Evolutionary conservation across 169 alveolate genomes (phyloP).

Genomic region (Theileria equi): DNA sequence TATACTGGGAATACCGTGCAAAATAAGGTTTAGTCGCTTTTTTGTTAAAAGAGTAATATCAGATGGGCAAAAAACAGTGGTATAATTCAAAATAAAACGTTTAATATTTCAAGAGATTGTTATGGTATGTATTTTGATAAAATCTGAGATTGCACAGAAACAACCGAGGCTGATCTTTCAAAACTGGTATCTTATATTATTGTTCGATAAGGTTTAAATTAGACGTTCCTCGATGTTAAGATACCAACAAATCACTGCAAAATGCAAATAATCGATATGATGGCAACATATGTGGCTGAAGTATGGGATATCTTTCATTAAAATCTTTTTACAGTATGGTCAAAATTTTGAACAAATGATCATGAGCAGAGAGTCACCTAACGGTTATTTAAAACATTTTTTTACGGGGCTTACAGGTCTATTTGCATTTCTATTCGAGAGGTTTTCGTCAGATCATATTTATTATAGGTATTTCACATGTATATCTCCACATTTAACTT

Average conservation of each 20-base stretch:
- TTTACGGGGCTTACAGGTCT: slow-evolving; percentile 21
- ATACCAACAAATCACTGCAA: slow-evolving; percentile 14
- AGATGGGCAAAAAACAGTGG: background rate
- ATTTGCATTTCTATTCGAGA: slow-evolving; percentile 33
- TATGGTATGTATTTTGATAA: background rate
- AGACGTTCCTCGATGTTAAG: slow-evolving; percentile 23
- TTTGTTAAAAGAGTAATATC: background rate
- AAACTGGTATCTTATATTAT: background rate
- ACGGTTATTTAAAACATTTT: background rate
- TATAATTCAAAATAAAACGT: background rate
- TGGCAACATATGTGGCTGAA: slow-evolving; percentile 49
- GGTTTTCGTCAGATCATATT: slow-evolving; percentile 38
- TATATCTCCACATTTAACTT: background rate
- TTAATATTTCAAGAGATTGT: background rate
- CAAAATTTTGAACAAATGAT: slow-evolving; percentile 29
- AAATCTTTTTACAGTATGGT: slow-evolving; percentile 26
- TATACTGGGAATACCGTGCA: slow-evolving; percentile 34
- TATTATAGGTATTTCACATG: slow-evolving; percentile 40
- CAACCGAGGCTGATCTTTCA: background rate
- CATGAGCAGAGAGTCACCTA: slow-evolving; percentile 24
- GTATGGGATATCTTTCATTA: background rate
- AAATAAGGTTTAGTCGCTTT: slow-evolving; percentile 16
- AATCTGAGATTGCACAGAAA: background rate
- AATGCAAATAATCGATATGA: slow-evolving; percentile 40
- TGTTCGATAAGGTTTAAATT: no score